phyloP scores from a whole-genome alignment of 108 stramenopile genomes.

The Pseudonitzschia pungens region DNA sequence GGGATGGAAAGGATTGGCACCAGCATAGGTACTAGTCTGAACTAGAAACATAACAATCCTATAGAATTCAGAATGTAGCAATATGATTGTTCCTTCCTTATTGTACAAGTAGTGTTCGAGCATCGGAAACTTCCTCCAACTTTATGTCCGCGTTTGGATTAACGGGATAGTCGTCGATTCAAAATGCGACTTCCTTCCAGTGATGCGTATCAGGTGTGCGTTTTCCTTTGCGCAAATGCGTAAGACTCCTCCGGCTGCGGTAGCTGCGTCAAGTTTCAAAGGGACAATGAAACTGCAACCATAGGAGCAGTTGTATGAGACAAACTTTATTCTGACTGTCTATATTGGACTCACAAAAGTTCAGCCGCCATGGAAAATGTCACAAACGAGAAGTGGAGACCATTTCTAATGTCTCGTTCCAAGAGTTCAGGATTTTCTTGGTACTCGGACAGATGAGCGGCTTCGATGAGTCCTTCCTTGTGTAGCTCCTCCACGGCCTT shows the following conservation, averaged over 20 bases:
- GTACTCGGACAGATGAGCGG: constrained; percentile 51
- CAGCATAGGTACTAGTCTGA: background rate
- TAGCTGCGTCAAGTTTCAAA: too few species aligned
- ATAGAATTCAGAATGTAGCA: background rate
- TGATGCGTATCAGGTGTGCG: too few species aligned
- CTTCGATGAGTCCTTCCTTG: constrained; percentile 66
- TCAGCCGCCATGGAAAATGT: constrained; percentile 56
- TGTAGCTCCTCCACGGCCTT: constrained; percentile 59
- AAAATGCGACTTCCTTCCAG: too few species aligned
- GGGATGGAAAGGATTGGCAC: background rate
- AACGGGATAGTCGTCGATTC: too few species aligned
- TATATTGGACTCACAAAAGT: constrained; percentile 22
- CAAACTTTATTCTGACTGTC: too few species aligned
- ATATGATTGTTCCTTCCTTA: background rate
- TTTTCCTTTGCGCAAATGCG: too few species aligned
- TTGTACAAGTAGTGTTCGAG: background rate
- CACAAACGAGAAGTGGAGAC: constrained; percentile 63
- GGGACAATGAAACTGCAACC: too few species aligned
- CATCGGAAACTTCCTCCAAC: too few species aligned
- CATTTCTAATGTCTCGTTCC: constrained; percentile 58
- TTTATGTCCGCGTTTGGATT: too few species aligned
- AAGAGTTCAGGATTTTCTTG: constrained; percentile 56
- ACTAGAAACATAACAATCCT: background rate
- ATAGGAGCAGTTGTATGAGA: too few species aligned
- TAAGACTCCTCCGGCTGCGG: too few species aligned